Evolutionary conservation across 371 early-diverging fungal species (phyloP).

Genomic region (Furculomyces boomerangus): DNA sequence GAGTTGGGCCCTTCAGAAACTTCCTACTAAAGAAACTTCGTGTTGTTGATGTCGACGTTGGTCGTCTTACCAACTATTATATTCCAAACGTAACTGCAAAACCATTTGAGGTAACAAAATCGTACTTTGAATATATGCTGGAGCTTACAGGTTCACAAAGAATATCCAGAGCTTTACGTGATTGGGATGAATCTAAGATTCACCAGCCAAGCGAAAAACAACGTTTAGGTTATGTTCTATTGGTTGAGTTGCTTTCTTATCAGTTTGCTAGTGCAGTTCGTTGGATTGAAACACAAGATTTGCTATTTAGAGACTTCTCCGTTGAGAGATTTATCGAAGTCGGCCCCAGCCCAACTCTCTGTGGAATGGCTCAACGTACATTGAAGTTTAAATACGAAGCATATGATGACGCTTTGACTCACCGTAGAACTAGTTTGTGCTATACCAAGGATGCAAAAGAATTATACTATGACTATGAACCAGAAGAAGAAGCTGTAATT

Average conservation of each 20-base stretch:
- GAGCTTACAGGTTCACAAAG: constrained; percentile 50
- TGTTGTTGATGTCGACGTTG: constrained; percentile 56
- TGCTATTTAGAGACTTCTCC: constrained; percentile 56
- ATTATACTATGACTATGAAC: constrained; percentile 81
- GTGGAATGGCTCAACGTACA: constrained; percentile 87
- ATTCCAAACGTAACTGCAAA: constrained; percentile 90
- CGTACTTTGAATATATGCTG: constrained; percentile 62
- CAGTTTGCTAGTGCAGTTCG: constrained; percentile 88
- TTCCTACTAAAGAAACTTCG: constrained; percentile 67
- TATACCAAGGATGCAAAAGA: constrained; percentile 76
- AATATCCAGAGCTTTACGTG: constrained; percentile 56
- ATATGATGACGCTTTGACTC: constrained; percentile 83
- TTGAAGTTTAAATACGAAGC: constrained; percentile 91
- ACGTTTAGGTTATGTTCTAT: constrained; percentile 60
- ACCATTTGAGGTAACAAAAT: constrained; percentile 64
- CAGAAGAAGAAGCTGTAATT: constrained; percentile 30
- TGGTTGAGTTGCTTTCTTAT: constrained; percentile 85
- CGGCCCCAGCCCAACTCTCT: constrained; percentile 76
- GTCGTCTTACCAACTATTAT: constrained; percentile 58
- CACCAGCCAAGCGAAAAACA: constrained; percentile 59
- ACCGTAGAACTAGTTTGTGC: constrained; percentile 70
- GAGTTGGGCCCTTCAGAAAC: constrained; percentile 83
- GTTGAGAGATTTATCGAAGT: constrained; percentile 82
- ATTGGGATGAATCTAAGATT: constrained; percentile 55
- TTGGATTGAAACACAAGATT: constrained; percentile 97